Conservation (phyloP, 2,329 filamentous ascomycete genomes). For the Westerdykella aurantiaca region DNA sequence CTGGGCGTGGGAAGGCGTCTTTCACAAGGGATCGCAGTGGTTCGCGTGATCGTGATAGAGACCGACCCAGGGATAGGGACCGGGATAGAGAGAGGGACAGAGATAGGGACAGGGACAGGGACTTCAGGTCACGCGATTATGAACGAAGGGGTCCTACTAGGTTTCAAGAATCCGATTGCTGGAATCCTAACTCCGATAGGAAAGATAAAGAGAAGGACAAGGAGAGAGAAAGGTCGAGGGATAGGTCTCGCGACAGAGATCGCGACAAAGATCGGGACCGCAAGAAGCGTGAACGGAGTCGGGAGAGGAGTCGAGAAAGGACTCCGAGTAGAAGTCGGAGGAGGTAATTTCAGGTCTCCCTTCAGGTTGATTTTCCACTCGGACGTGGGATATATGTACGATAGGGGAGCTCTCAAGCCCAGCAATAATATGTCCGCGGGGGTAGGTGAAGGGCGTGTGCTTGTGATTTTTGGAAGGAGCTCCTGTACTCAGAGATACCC, state of each 20-base stretch:
- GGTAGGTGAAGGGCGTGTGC: no score
- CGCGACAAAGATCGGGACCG: conserved; percentile 38
- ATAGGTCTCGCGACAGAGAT: conserved; percentile 8
- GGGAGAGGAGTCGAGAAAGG: conserved; percentile 13
- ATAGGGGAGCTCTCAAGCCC: no score
- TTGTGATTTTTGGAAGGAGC: no score
- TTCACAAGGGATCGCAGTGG: neutral
- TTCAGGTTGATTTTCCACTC: no score
- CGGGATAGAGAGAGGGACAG: conserved; percentile 24
- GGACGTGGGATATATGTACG: no score
- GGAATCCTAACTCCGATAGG: conserved; percentile 18
- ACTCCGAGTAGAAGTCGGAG: neutral
- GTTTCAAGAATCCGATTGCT: conserved; percentile 28
- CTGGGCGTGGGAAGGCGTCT: conserved; percentile 15
- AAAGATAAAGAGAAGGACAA: conserved; percentile 11
- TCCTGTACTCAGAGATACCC: no score
- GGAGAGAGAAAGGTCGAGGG: conserved; percentile 4
- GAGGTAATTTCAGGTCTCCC: neutral
- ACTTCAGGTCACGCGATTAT: conserved; percentile 41
- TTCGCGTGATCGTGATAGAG: conserved; percentile 13
- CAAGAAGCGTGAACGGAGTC: conserved; percentile 24
- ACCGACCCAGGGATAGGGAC: conserved; percentile 24
- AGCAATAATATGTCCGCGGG: no score
- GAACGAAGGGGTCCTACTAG: conserved; percentile 30
- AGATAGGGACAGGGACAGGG: conserved; percentile 37